Percentiles rank a stretch among this genome's conserved stretches.
These are phyloP conservation scores for Talaromyces sp. DNA, from an alignment of 2,329 filamentous ascomycete species.

Conservation along the genomic window DNA sequence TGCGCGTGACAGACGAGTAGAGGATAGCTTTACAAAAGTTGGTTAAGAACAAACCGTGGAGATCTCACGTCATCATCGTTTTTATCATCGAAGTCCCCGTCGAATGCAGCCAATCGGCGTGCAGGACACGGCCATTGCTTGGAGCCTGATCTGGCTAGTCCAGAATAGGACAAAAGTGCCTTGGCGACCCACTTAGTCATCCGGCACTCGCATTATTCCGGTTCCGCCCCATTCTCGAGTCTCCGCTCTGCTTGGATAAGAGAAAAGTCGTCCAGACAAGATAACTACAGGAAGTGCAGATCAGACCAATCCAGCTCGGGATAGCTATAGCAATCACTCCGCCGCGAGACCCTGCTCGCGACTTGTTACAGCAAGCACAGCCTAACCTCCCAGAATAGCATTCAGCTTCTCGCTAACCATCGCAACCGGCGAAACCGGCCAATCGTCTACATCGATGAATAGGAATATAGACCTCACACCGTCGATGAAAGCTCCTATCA, in stretches of 20 bases:
- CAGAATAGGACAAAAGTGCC: not conserved
- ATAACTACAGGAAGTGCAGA: not conserved
- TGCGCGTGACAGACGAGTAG: not conserved
- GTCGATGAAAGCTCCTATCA: conserved; percentile 18
- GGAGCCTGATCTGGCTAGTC: not conserved
- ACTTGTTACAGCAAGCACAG: not conserved
- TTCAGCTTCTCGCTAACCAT: not conserved
- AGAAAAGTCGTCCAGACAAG: conserved; percentile 1
- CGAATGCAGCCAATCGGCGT: conserved; percentile 8
- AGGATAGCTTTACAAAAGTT: not conserved
- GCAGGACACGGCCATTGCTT: not conserved
- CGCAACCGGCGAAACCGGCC: conserved; percentile 14
- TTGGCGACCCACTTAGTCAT: not conserved
- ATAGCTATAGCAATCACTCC: conserved; percentile 1
- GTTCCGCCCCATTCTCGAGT: not conserved
- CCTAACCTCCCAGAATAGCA: not conserved
- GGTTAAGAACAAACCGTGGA: not conserved
- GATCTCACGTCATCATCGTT: not conserved
- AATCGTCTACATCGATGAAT: conserved; percentile 17
- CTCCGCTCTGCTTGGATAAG: not conserved
- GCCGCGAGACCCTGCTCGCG: not conserved
- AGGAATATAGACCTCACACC: conserved; percentile 12
- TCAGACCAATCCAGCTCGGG: not conserved
- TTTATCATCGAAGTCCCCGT: not conserved
- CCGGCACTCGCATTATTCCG: not conserved